These are phyloP conservation scores for Neurospora sp. DNA, from an alignment of 495 filamentous ascomycete genomes.

Conservation along the genomic window DNA sequence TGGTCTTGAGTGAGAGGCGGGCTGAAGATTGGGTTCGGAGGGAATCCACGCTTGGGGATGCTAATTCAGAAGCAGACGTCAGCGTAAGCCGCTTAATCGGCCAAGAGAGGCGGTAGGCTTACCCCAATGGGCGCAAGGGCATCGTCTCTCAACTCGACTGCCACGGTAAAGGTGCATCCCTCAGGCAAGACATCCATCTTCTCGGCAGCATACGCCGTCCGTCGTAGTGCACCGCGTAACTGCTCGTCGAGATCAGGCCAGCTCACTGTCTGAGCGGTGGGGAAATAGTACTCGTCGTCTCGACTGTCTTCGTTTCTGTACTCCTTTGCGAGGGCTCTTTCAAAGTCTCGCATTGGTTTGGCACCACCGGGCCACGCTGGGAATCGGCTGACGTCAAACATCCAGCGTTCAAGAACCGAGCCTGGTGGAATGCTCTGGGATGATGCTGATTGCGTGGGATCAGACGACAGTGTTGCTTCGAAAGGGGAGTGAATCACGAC, in stretches of 20 bases:
- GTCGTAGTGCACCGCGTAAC: constrained; percentile 39
- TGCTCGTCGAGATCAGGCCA: constrained; percentile 37
- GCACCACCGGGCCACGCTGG: constrained; percentile 44
- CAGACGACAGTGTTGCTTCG: neutral
- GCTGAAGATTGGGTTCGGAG: constrained; percentile 39
- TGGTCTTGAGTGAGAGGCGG: constrained; percentile 24
- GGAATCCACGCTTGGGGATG: constrained; percentile 63
- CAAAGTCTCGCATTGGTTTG: constrained; percentile 17
- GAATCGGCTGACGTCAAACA: constrained; percentile 73
- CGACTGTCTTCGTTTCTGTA: constrained; percentile 1
- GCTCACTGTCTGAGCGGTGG: constrained; percentile 11
- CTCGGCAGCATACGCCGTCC: constrained; percentile 45
- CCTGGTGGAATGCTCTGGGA: constrained; percentile 10
- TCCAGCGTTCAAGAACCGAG: constrained; percentile 63
- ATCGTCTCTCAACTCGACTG: constrained; percentile 71
- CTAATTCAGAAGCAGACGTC: constrained; percentile 9
- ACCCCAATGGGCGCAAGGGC: constrained; percentile 63
- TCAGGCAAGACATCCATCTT: constrained; percentile 54
- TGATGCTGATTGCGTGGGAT: neutral
- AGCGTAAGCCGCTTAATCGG: neutral
- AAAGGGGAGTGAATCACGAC: constrained; percentile 60
- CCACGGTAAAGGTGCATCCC: constrained; percentile 77
- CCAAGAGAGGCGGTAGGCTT: constrained; percentile 13
- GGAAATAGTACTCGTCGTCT: constrained; percentile 2
- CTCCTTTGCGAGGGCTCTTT: constrained; percentile 1